Percentiles rank a stretch among this genome's conserved stretches.
Evolutionary conservation across 1,284 basidiomycete species (phyloP).

Genomic region (Cerioporus squamosus): DNA sequence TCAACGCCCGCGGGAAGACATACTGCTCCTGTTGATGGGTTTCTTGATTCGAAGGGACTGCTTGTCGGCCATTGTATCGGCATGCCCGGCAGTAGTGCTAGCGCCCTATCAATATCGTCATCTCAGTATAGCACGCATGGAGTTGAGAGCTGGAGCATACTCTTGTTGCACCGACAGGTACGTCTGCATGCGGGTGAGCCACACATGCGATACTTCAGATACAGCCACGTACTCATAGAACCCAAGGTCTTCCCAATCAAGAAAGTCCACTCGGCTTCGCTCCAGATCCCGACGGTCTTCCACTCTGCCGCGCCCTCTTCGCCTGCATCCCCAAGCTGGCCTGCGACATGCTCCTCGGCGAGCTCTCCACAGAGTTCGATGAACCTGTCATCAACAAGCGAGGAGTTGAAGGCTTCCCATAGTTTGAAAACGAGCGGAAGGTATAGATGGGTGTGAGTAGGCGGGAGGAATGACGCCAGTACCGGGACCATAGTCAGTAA

Average conservation of each 20-base stretch:
- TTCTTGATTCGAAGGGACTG: conserved; percentile 82
- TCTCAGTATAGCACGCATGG: conserved; percentile 7
- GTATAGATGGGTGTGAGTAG: conserved; percentile 69
- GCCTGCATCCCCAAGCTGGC: conserved; percentile 54
- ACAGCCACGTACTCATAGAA: conserved; percentile 75
- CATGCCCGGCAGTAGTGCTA: conserved; percentile 67
- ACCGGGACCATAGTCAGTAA: conserved; percentile 72
- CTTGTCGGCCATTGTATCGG: conserved; percentile 66
- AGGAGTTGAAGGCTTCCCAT: conserved; percentile 88
- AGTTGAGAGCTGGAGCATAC: conserved; percentile 39
- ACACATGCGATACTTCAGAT: neutral
- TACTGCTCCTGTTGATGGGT: conserved; percentile 71
- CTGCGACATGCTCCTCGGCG: conserved; percentile 78
- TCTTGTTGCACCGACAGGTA: conserved; percentile 71
- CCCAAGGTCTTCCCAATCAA: conserved; percentile 88
- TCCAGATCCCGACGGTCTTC: conserved; percentile 90
- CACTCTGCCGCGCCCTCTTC: conserved; percentile 60
- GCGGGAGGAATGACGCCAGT: conserved; percentile 78
- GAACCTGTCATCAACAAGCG: conserved; percentile 81
- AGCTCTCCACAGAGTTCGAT: conserved; percentile 83
- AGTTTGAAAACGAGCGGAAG: conserved; percentile 77
- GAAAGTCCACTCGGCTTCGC: conserved; percentile 83
- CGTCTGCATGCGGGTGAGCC: conserved; percentile 48
- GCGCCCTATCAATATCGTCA: conserved; percentile 48
- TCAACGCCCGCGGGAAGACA: conserved; percentile 25